Percentiles rank a stretch among this genome's conserved stretches.
These are phyloP conservation scores for Xylaria cubensis DNA, from an alignment of 495 filamentous ascomycete genomes.

Conservation along the genomic window DNA sequence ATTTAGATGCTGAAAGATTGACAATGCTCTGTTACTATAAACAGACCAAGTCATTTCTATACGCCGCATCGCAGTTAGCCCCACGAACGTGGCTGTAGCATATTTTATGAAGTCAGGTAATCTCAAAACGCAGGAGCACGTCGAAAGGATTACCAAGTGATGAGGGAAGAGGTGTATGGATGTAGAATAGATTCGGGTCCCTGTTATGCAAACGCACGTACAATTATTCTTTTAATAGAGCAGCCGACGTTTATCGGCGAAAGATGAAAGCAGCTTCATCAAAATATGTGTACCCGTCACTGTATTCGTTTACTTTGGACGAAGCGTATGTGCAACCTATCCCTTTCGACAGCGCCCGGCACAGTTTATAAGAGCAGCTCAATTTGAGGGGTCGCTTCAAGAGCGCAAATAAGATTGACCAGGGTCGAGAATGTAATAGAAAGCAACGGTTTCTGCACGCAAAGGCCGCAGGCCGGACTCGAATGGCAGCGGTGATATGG, in stretches of 20 bases:
- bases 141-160: neutral
- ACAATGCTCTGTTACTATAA: neutral
- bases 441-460: neutral
- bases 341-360: neutral
- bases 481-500: neutral
- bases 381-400: neutral
- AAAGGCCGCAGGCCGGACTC: neutral
- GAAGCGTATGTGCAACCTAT: constrained; percentile 10
- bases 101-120: neutral
- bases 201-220: constrained; percentile 19
- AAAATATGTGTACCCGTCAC: neutral
- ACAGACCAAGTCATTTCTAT: constrained; percentile 12
- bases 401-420: neutral
- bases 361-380: constrained; percentile 13
- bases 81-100: neutral
- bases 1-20: neutral
- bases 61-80: neutral
- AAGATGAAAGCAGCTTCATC: neutral
- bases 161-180: neutral
- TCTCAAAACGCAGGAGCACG: neutral
- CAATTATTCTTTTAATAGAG: neutral
- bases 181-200: neutral
- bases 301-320: neutral
- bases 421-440: neutral
- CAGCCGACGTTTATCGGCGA: constrained; percentile 1